These are phyloP conservation scores for Neonectria sp. DNA, from an alignment of 2,329 filamentous ascomycete genomes.

Conservation along the genomic window DNA sequence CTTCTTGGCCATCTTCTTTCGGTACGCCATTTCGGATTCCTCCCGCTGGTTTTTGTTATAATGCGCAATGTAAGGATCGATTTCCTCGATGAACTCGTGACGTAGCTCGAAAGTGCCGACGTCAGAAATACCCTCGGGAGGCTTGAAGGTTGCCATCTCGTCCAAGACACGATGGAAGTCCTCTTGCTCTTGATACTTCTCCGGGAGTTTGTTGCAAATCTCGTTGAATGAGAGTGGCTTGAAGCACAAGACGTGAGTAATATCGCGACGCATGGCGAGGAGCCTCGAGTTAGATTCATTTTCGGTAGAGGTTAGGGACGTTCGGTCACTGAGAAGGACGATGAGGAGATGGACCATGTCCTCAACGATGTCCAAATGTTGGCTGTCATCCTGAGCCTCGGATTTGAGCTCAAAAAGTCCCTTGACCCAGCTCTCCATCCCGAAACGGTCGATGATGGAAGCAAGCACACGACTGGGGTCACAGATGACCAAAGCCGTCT, in stretches of 20 bases:
- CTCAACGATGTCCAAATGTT: constrained; percentile 93
- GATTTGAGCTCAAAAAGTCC: constrained; percentile 83
- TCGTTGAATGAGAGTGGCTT: constrained; percentile 97
- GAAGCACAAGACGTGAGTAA: constrained; percentile 95
- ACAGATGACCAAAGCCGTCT: constrained; percentile 91
- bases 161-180: constrained; percentile 88
- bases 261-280: constrained; percentile 86
- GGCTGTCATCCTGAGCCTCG: constrained; percentile 84
- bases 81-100: constrained; percentile 85
- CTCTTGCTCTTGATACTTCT: constrained; percentile 90
- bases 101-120: constrained; percentile 95
- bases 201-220: constrained; percentile 86
- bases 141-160: constrained; percentile 89
- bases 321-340: constrained; percentile 90
- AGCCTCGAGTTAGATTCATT: constrained; percentile 76
- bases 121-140: constrained; percentile 92
- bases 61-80: constrained; percentile 96
- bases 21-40: constrained; percentile 92
- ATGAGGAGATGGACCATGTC: constrained; percentile 97
- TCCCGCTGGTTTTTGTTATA: constrained; percentile 98
- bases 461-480: constrained; percentile 87
- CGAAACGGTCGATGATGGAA: constrained; percentile 92
- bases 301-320: constrained; percentile 79
- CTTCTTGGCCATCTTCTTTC: constrained; percentile 88
- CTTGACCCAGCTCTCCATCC: constrained; percentile 88